A percentile compares a stretch with the other conserved stretches of the same genome.
Evolutionary conservation across 2,329 filamentous ascomycete genomes (phyloP).

Genomic region (Colletotrichum tropicicola): DNA sequence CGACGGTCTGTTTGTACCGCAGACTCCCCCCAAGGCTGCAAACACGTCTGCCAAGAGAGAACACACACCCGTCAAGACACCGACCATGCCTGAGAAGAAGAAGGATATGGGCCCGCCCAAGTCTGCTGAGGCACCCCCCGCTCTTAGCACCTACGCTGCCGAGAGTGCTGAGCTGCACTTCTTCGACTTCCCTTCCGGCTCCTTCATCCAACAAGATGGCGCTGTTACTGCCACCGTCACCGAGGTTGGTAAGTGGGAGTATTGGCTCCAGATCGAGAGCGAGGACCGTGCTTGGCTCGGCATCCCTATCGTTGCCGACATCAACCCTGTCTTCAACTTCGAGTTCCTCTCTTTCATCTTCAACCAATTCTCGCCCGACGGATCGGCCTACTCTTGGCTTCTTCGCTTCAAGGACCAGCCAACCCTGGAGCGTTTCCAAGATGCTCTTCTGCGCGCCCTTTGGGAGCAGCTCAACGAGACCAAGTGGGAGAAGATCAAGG

Average conservation of each 20-base stretch:
- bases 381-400: slow-evolving; percentile 94
- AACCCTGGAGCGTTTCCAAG: slow-evolving; percentile 86
- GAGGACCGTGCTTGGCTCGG: slow-evolving; percentile 85
- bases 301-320: slow-evolving; percentile 84
- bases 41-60: slow-evolving; percentile 59
- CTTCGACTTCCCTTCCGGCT: slow-evolving; percentile 88
- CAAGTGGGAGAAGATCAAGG: slow-evolving; percentile 94
- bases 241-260: slow-evolving; percentile 91
- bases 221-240: slow-evolving; percentile 81
- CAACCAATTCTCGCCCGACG: slow-evolving; percentile 91
- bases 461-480: slow-evolving; percentile 96
- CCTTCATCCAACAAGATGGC: slow-evolving; percentile 83
- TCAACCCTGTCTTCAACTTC: slow-evolving; percentile 97
- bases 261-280: slow-evolving; percentile 89
- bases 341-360: slow-evolving; percentile 99
- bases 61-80: slow-evolving; percentile 37
- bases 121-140: slow-evolving; percentile 72
- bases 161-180: slow-evolving; percentile 89
- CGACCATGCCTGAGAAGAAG: slow-evolving; percentile 43
- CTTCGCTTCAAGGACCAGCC: slow-evolving; percentile 88
- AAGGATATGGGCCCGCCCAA: slow-evolving; percentile 54
- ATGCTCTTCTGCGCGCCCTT: slow-evolving; percentile 92
- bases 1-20: slow-evolving; percentile 58
- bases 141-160: slow-evolving; percentile 76
- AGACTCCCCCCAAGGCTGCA: slow-evolving; percentile 50